Conservation (phyloP, 441 rosid genomes). For the Erodium moschatum region DNA sequence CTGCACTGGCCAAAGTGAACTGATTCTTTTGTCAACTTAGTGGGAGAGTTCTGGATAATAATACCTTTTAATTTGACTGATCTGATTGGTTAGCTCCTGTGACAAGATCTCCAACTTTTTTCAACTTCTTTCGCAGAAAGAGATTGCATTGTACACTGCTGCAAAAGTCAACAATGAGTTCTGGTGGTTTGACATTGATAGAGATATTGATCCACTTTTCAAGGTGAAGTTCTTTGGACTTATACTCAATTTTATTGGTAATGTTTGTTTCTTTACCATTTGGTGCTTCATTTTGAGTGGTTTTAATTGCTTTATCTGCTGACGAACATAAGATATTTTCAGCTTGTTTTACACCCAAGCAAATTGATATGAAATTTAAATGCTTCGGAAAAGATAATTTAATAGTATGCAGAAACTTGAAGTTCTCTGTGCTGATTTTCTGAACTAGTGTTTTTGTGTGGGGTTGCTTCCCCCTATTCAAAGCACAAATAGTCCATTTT, state of each 20-base stretch:
- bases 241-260: neutral
- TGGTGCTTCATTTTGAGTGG: neutral
- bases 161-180: conserved; percentile 71
- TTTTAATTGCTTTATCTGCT: neutral
- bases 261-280: conserved; percentile 6
- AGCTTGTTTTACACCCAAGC: neutral
- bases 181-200: conserved; percentile 87
- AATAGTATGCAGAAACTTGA: neutral
- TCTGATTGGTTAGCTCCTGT: neutral
- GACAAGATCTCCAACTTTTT: conserved; percentile 15
- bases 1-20: neutral
- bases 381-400: neutral
- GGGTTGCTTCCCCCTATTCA: neutral
- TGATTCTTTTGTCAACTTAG: neutral
- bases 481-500: neutral
- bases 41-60: neutral
- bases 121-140: conserved; percentile 60
- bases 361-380: neutral
- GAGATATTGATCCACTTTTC: conserved; percentile 88
- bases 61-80: neutral
- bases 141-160: conserved; percentile 92
- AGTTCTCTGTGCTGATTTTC: neutral
- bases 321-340: neutral
- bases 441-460: neutral
- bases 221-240: conserved; percentile 42